Base-by-base conservation (phyloP, 371 early-diverging fungal genomes). In the Coemansia sp. region DNA sequence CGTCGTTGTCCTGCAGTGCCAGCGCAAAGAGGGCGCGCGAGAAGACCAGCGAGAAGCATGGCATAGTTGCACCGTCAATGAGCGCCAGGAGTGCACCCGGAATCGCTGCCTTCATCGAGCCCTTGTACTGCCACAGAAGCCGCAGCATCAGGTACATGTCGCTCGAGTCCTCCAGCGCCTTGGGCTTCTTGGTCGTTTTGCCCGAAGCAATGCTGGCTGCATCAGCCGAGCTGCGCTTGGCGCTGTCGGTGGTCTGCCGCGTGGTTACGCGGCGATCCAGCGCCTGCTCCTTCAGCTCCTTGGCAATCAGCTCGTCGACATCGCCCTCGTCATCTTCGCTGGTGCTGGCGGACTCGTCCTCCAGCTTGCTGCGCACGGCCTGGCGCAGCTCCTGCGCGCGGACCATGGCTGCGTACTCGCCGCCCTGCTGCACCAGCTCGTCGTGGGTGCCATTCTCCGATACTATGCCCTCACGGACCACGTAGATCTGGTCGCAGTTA, bases 11-110 rank as follows among this genome's bases (percentile, higher is more conserved):
- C 0, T 39, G 11, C 4, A 48, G 36, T 32, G 79, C 64, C 34
- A 86, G 68, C 5, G 78, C 73, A n/a, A 66, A 52, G 10, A 85
- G 65, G 35, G 81, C 79, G 50, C 79, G 79, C 2, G 84, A 59
- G 48, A 84, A 85, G 0, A 84, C 64, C 20, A 86, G 71, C 14
- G 83, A 63, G 59, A 84, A 86, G 41, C 76, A 65, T 0, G 86
- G 85, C 70, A 79, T 62, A 1, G 79, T 58, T 1, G 69, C 74
- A 49, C 89, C 89, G 42, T 84, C 81, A 10, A 86, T 43, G 43
- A 74, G 61, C 10, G 86, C 68, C 0, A 51, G 38, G 8, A 76
- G 1, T 1, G 52, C 10, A 11, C 78, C 78, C 7, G 78, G 68
- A 38, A 76, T 62, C 2, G 78, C 63, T 47, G 76, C 80, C 38